Percentiles rank a stretch among this genome's conserved stretches.
Conservation (phyloP, 495 filamentous ascomycete genomes). For the Neurospora hispaniola region DNA sequence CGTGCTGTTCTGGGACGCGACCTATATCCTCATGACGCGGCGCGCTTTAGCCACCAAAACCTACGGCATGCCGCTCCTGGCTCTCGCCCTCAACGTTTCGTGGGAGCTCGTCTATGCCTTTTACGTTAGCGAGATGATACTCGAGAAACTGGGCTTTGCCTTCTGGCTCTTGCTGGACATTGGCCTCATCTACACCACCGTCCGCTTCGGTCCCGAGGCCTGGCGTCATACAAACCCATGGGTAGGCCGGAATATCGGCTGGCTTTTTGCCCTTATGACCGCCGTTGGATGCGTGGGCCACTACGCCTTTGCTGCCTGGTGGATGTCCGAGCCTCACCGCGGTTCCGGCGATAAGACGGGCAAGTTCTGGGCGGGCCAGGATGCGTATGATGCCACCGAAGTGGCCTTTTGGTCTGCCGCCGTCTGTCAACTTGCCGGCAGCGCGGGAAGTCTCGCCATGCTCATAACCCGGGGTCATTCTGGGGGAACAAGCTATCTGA, state of each 20-base stretch:
- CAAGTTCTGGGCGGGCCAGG: slow-evolving; percentile 26
- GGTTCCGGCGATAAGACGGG: slow-evolving; percentile 20
- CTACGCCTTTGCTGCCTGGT: slow-evolving; percentile 29
- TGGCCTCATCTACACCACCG: slow-evolving; percentile 26
- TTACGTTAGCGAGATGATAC: slow-evolving; percentile 26
- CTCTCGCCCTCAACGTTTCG: slow-evolving; percentile 32
- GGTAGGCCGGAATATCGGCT: slow-evolving; percentile 25
- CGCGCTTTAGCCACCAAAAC: slow-evolving; percentile 27
- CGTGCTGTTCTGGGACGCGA: slow-evolving; percentile 29
- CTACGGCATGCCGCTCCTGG: slow-evolving; percentile 37
- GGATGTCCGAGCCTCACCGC: slow-evolving; percentile 20
- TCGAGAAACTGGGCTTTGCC: slow-evolving; percentile 30
- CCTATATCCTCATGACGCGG: slow-evolving; percentile 32
- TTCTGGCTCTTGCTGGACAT: slow-evolving; percentile 35
- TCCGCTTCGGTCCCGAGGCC: slow-evolving; percentile 25
- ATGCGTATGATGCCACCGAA: slow-evolving; percentile 34
- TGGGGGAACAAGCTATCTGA: slow-evolving; percentile 29
- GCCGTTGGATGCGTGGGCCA: slow-evolving; percentile 17
- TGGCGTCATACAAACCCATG: slow-evolving; percentile 22
- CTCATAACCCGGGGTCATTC: slow-evolving; percentile 27
- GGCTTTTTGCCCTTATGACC: slow-evolving; percentile 18
- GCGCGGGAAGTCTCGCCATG: slow-evolving; percentile 25
- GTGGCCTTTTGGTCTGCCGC: slow-evolving; percentile 30
- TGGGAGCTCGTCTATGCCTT: slow-evolving; percentile 35
- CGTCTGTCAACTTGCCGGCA: slow-evolving; percentile 20